A percentile compares a stretch with the other conserved stretches of the same genome.
These are phyloP conservation scores for Talaromyces sp. DNA, from an alignment of 2,329 filamentous ascomycete species.

Conservation along the genomic window DNA sequence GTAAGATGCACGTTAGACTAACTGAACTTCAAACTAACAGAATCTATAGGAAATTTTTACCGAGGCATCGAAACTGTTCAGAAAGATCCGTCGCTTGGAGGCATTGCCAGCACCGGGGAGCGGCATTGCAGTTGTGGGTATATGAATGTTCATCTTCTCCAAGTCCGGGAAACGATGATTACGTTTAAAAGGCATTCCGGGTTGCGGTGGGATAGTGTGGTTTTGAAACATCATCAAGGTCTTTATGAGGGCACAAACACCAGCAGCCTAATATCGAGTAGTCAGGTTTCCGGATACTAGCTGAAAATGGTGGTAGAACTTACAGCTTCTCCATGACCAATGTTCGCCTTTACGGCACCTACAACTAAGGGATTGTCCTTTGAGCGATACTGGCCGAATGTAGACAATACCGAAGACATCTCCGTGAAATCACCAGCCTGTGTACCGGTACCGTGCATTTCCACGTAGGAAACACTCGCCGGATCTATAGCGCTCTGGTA, in stretches of 20 bases:
- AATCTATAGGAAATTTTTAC: not conserved
- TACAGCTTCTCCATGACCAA: slow-evolving; percentile 41
- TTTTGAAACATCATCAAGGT: slow-evolving; percentile 31
- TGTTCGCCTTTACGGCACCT: slow-evolving; percentile 26
- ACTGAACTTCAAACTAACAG: not conserved
- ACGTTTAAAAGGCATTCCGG: slow-evolving; percentile 21
- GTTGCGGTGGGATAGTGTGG: slow-evolving; percentile 24
- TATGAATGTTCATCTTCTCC: slow-evolving; percentile 16
- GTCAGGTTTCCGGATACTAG: not conserved
- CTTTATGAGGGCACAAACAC: slow-evolving; percentile 28
- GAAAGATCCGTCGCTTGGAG: not conserved
- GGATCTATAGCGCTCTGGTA: slow-evolving; percentile 4
- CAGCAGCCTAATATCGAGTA: slow-evolving; percentile 28
- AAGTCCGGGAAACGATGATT: slow-evolving; percentile 21
- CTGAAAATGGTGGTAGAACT: not conserved
- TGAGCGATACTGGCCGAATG: slow-evolving; percentile 24
- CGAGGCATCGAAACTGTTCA: slow-evolving; percentile 7
- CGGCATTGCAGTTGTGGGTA: not conserved
- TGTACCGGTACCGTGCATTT: slow-evolving; percentile 29
- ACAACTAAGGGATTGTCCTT: slow-evolving; percentile 22
- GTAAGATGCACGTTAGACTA: not conserved
- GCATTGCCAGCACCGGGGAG: not conserved
- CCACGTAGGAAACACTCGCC: slow-evolving; percentile 24
- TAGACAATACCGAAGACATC: slow-evolving; percentile 23
- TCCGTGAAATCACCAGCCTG: slow-evolving; percentile 27